Evolutionary conservation across 495 filamentous ascomycete species (phyloP).

Genomic region (Aspergillus ostianus): DNA sequence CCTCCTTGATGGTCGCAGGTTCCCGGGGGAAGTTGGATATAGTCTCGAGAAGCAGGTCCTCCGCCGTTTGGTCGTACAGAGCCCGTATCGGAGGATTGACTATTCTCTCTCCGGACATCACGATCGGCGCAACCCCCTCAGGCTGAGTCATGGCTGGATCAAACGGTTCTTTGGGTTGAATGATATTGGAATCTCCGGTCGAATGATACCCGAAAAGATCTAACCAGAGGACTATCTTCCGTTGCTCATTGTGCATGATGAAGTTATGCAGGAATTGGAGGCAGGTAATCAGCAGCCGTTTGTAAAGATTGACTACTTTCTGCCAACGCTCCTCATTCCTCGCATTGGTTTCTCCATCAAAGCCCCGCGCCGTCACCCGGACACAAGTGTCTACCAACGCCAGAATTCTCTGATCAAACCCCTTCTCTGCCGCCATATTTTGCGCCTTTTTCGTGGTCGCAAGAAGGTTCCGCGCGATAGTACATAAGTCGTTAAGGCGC

Average conservation of each 20-base stretch:
- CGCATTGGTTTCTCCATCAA: constrained; percentile 73
- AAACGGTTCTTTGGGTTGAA: constrained; percentile 44
- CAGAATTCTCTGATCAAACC: constrained; percentile 80
- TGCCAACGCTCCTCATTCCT: constrained; percentile 67
- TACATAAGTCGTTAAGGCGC: constrained; percentile 78
- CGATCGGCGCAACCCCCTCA: constrained; percentile 45
- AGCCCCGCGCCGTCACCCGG: constrained; percentile 83
- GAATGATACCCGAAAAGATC: constrained; percentile 72
- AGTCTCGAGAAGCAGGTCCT: constrained; percentile 46
- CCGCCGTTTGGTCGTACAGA: constrained; percentile 48
- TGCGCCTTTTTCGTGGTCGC: constrained; percentile 80
- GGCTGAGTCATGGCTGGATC: constrained; percentile 33
- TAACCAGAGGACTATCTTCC: constrained; percentile 88
- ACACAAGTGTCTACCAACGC: constrained; percentile 81
- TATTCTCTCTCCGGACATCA: constrained; percentile 44
- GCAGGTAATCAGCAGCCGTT: constrained; percentile 84
- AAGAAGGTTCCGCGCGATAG: constrained; percentile 80
- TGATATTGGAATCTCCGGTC: constrained; percentile 53
- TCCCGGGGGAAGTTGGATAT: constrained; percentile 49
- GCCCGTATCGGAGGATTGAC: constrained; percentile 46
- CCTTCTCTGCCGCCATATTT: constrained; percentile 75
- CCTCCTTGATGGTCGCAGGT: constrained; percentile 49
- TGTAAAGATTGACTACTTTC: constrained; percentile 73
- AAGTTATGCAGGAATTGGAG: constrained; percentile 92
- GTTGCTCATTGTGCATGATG: constrained; percentile 84